A percentile compares a stretch with the other conserved stretches of the same genome.
These are phyloP conservation scores for Onygenales sp. DNA, from an alignment of 2,329 filamentous ascomycete species.

Conservation along the genomic window DNA sequence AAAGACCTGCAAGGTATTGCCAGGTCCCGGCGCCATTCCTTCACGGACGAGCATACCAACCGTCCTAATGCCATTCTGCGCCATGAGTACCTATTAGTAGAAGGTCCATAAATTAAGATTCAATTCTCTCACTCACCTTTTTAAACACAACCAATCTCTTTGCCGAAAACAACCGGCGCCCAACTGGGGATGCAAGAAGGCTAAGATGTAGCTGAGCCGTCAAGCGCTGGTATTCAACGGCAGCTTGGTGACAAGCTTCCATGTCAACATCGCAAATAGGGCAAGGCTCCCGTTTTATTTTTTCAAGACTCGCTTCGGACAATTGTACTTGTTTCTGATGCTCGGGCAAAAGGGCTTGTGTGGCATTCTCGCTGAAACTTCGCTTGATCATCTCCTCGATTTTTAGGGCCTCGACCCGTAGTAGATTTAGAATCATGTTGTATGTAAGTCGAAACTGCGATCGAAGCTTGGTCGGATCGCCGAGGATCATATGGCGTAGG, in stretches of 20 bases:
- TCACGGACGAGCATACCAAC: constrained; percentile 72
- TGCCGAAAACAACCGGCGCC: constrained; percentile 65
- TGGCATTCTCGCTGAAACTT: constrained; percentile 96
- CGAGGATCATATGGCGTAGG: constrained; percentile 87
- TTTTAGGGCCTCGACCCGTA: constrained; percentile 91
- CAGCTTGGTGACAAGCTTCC: constrained; percentile 69
- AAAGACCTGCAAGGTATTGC: constrained; percentile 65
- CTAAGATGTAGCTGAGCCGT: constrained; percentile 71
- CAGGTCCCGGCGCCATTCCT: constrained; percentile 56
- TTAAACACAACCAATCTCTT: constrained; percentile 77
- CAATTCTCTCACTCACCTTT: constrained; percentile 32
- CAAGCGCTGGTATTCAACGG: constrained; percentile 69
- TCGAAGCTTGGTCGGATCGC: constrained; percentile 85
- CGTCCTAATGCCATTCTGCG: constrained; percentile 66
- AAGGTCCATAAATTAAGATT: constrained; percentile 13
- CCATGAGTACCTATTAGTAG: constrained; percentile 1
- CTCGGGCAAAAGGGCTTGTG: constrained; percentile 84
- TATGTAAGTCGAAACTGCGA: constrained; percentile 97
- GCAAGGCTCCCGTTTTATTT: constrained; percentile 79
- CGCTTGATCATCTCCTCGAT: constrained; percentile 99
- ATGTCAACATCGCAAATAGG: constrained; percentile 71
- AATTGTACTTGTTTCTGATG: constrained; percentile 91
- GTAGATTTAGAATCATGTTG: constrained; percentile 96
- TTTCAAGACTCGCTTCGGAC: constrained; percentile 82
- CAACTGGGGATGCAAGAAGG: constrained; percentile 69